phyloP scores from a whole-genome alignment of 495 filamentous ascomycete genomes.

The Aspergillus baeticus region DNA sequence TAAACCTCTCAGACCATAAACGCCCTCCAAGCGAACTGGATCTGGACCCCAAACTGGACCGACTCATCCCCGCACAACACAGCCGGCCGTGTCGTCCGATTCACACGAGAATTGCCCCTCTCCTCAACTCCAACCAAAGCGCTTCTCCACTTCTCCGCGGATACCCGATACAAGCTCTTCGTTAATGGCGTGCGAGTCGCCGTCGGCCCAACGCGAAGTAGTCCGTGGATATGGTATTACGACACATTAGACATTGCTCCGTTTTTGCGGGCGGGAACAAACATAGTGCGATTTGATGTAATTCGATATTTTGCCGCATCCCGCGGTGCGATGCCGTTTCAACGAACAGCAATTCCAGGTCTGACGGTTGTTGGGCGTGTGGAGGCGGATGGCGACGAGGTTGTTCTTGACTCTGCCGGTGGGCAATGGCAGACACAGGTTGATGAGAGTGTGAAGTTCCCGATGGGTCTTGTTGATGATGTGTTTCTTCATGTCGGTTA shows the following conservation, averaged over 20 bases:
- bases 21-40: conserved; percentile 35
- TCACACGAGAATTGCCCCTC: conserved; percentile 25
- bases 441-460: conserved; percentile 31
- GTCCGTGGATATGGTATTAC: conserved; percentile 39
- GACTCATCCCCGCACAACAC: conserved; percentile 30
- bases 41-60: conserved; percentile 36
- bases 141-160: conserved; percentile 36
- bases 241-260: conserved; percentile 37
- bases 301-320: conserved; percentile 31
- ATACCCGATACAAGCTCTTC: conserved; percentile 39
- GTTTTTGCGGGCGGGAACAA: conserved; percentile 25
- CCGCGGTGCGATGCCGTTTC: conserved; percentile 35
- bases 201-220: conserved; percentile 33
- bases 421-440: conserved; percentile 24
- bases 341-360: conserved; percentile 30
- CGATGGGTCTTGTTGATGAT: conserved; percentile 35
- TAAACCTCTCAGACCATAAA: conserved; percentile 26
- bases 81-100: conserved; percentile 30
- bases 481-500: conserved; percentile 38
- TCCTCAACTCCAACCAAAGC: conserved; percentile 5
- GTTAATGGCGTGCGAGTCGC: conserved; percentile 35
- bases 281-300: conserved; percentile 32
- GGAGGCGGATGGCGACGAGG: conserved; percentile 11
- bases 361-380: conserved; percentile 32
- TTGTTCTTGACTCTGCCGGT: conserved; percentile 23